Conservation (phyloP, 2,329 filamentous ascomycete genomes). For the Alternaria infectoria region DNA sequence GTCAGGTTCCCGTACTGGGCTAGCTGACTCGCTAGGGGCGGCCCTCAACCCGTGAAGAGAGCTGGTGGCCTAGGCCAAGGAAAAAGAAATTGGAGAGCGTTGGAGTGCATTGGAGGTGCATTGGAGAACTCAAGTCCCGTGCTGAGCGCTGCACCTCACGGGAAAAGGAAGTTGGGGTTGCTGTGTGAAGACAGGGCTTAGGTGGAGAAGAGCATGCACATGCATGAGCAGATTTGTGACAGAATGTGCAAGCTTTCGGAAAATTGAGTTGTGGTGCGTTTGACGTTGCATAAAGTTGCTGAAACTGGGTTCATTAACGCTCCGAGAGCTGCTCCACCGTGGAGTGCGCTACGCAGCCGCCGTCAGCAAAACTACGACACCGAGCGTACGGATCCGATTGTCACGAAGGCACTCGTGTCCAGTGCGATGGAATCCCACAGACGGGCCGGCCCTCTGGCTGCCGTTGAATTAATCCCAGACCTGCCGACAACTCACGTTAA, state of each 20-base stretch:
- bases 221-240: neutral
- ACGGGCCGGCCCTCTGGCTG: slow-evolving; percentile 9
- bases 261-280: neutral
- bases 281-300: neutral
- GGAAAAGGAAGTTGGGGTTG: neutral
- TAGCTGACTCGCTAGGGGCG: slow-evolving; percentile 4
- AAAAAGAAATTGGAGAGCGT: neutral
- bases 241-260: neutral
- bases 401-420: slow-evolving; percentile 2
- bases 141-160: neutral
- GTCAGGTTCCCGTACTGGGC: neutral
- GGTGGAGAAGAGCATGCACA: neutral
- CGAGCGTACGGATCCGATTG: neutral
- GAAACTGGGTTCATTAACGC: neutral
- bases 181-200: neutral
- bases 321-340: slow-evolving; percentile 1
- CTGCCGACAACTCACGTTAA: slow-evolving; percentile 51
- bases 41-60: neutral
- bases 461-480: slow-evolving; percentile 43
- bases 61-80: neutral
- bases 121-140: neutral
- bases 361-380: neutral
- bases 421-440: neutral
- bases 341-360: neutral
- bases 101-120: neutral